Base-by-base conservation (phyloP, 2,329 filamentous ascomycete genomes). In the Microthyrium microscopicum region DNA sequence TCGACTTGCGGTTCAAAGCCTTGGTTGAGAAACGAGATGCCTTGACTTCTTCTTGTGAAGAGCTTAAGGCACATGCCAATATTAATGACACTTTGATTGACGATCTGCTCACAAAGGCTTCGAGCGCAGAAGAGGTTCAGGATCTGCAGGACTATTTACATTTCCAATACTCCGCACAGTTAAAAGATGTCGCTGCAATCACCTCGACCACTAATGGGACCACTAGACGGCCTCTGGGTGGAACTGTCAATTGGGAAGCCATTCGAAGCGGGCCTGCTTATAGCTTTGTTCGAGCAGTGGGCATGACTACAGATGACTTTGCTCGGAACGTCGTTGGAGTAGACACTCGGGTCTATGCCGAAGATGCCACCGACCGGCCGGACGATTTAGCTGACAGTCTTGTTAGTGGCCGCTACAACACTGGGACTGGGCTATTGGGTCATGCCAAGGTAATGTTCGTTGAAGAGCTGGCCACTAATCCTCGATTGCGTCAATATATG, bases 101-200 rank as follows among this genome's bases (percentile, higher is more conserved):
- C 29, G 76, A 85, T 43, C 76, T 94, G 66, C 68, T 89, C n/a
- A 66, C 69, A 1, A 66, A 73, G 37, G 84, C 85, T 3, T 72
- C 72, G 4, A 87, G 79, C 1, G 85, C 94, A 65, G 89, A 98
- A 51, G 89, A 98, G 51, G 66, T 98, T 13, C 89, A 98, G 51
- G 89, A 98, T 53, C 59, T 98, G 16, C 87, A 95, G 50, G 89
- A 98, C 48, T 95, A 95, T 46, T 62, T 95, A 34, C 84, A 95
- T 49, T 98, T 98, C 55, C 79, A 85, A 48, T 95, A 95, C 46
- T 73, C 80, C 4, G 63, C 73, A 3, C 74, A 92, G 51, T 64
- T 95, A 31, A 87, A 81, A 50, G 85, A 95, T 41, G 56, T 91
- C 30, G 70, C 75, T 11, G 60, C 72, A 13, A 65, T 73, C 39